Evolutionary conservation across 1,139 yeast species (phyloP).

Genomic region (Sugiyamaella japonica): DNA sequence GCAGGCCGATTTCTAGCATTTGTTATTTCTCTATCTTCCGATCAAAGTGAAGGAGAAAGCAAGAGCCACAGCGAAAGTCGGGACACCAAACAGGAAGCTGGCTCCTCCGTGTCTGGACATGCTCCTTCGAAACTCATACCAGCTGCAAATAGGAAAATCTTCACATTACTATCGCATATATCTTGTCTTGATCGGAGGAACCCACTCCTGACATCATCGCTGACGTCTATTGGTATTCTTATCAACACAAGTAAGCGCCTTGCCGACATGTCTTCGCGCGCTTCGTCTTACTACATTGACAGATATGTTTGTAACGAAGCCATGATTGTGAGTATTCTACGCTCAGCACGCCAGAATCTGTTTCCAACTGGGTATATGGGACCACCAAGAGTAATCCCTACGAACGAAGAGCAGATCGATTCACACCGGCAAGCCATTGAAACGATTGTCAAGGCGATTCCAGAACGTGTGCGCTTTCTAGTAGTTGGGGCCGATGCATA

Average conservation of each 20-base stretch:
- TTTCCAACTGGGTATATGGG: constrained; percentile 49
- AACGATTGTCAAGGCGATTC: constrained; percentile 21
- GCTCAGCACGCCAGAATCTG: constrained; percentile 37
- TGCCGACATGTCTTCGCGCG: constrained; percentile 31
- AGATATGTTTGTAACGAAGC: constrained; percentile 25
- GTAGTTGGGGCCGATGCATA: constrained; percentile 33
- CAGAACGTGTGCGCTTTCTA: constrained; percentile 26
- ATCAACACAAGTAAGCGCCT: constrained; percentile 31
- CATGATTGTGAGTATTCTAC: constrained; percentile 33
- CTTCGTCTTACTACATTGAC: constrained; percentile 29
- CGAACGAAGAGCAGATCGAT: constrained; percentile 31
- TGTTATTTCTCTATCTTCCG: constrained; percentile 25
- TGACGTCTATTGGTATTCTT: constrained; percentile 32
- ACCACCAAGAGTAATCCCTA: constrained; percentile 41
- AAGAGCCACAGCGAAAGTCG: no score
- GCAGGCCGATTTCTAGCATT: constrained; percentile 30
- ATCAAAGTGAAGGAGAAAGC: constrained; percentile 12
- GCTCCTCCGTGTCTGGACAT: neutral
- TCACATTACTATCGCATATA: constrained; percentile 31
- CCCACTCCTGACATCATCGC: constrained; percentile 37
- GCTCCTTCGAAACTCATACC: constrained; percentile 17
- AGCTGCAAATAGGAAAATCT: constrained; percentile 28
- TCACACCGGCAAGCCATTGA: constrained; percentile 21
- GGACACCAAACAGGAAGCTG: neutral
- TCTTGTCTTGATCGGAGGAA: constrained; percentile 29